Conservation (phyloP, 2,329 filamentous ascomycete genomes). For the Alternaria tenuissima region DNA sequence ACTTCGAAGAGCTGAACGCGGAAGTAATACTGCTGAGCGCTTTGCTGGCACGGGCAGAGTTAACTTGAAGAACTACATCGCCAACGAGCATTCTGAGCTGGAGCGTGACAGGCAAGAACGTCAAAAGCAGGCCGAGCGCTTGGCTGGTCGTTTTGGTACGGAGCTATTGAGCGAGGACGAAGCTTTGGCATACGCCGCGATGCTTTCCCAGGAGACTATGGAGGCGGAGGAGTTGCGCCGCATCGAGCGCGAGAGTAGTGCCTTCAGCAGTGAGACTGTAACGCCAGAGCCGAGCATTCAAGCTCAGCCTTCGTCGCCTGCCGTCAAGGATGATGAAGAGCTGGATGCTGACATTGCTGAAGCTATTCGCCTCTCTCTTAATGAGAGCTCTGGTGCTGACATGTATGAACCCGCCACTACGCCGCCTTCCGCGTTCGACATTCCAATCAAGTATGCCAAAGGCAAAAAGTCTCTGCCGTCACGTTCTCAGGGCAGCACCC, state of each 20-base stretch:
- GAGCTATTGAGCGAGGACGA: constrained; percentile 73
- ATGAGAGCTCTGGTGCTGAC: constrained; percentile 29
- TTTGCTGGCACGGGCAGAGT: constrained; percentile 71
- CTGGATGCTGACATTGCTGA: constrained; percentile 68
- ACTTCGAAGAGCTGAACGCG: constrained; percentile 72
- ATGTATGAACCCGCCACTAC: constrained; percentile 17
- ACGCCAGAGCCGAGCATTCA: constrained; percentile 48
- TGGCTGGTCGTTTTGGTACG: constrained; percentile 84
- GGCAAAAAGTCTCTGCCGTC: constrained; percentile 39
- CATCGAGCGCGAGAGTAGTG: constrained; percentile 53
- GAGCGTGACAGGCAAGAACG: constrained; percentile 74
- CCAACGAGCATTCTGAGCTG: constrained; percentile 83
- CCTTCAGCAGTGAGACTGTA: constrained; percentile 48
- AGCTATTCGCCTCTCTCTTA: constrained; percentile 65
- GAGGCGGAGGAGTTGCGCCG: constrained; percentile 59
- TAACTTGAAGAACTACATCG: constrained; percentile 81
- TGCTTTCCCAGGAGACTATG: constrained; percentile 68
- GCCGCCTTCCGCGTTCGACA: constrained; percentile 47
- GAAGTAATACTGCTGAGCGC: constrained; percentile 65
- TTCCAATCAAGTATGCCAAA: constrained; percentile 58
- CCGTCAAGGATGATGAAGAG: constrained; percentile 54
- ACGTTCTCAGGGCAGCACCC: constrained; percentile 35
- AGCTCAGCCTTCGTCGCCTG: constrained; percentile 40
- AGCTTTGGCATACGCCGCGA: constrained; percentile 67
- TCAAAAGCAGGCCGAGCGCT: constrained; percentile 71